Base-by-base conservation (phyloP, 352 stramenopile genomes). In the Phytophthora europaea region DNA sequence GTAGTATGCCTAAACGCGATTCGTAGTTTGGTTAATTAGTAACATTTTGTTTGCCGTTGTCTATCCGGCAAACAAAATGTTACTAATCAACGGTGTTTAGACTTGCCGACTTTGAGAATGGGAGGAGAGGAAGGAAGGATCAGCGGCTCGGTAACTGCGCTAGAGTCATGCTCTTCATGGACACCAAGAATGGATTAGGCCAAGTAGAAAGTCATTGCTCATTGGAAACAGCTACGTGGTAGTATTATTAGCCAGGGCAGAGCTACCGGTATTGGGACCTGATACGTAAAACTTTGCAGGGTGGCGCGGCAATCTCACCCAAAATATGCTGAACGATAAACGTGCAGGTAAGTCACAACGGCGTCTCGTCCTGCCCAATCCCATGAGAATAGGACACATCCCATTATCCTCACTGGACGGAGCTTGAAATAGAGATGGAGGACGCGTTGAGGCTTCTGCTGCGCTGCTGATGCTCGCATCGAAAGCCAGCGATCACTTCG, bases 101-200 rank as follows among this genome's bases (percentile, higher is more conserved):
- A 56, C 50, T 20, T n/a, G 50, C n/a, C 23, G 9, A 56, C 22
- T 56, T 56, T n/a, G 13, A 34, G 12, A 56, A 34, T 56, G 50
- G n/a, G 50, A 31, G 50, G 23, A 34, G 50, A 31, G 23, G 6
- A 56, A 34, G 8, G 23, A 33, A n/a, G n/a, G n/a, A n/a, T 31
- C 9, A 9, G 22, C 10, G 6, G 50, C 50, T n/a, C 26, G 50
- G 23, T n/a, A 52, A 48, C 40, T n/a, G 8, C 40, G n/a, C 16
- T 10, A 22, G 40, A 13, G 0, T 48, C 16, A 48, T 4, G 40
- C 40, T 48, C 40, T n/a, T 10, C 6, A 12, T 48, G 3, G 40
- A 43, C 36, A 43, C 40, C 18, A 48, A 20, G 16, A 18, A 18
- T 48, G 12, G 40, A 48, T 48, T 6, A 48, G 40, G 40, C 40